Evolutionary conservation across 2,329 filamentous ascomycete genomes (phyloP).

Genomic region (Penicillium paneum): DNA sequence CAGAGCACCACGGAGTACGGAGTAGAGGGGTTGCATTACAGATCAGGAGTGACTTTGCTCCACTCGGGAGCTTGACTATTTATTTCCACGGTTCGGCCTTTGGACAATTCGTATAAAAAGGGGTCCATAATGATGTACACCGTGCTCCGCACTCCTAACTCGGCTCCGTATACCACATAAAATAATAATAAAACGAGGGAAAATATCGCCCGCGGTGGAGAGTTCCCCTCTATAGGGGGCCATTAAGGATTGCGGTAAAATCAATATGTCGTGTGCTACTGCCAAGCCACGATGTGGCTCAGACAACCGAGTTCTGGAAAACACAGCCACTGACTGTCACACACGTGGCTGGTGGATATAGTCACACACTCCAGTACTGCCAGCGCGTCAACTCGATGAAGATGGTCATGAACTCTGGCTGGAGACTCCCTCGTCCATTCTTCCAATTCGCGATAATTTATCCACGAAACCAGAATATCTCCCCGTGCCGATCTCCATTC

Average conservation of each 20-base stretch:
- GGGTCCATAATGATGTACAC: neutral
- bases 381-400: neutral
- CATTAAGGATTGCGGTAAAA: neutral
- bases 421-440: neutral
- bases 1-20: neutral
- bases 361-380: too few species aligned
- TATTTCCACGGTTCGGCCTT: neutral
- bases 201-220: constrained; percentile 1
- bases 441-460: neutral
- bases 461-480: neutral
- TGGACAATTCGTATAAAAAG: neutral
- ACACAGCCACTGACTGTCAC: constrained; percentile 22
- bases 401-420: neutral
- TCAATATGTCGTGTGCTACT: neutral
- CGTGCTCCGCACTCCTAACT: too few species aligned
- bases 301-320: neutral
- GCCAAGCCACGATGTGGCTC: constrained; percentile 21
- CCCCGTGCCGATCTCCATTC: neutral
- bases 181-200: neutral
- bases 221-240: neutral
- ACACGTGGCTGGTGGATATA: constrained; percentile 22
- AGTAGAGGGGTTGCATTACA: neutral
- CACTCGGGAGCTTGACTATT: constrained; percentile 7
- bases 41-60: neutral
- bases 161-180: too few species aligned